These are phyloP conservation scores for Aspergillus melleus DNA, from an alignment of 2,329 filamentous ascomycete genomes.

Conservation along the genomic window DNA sequence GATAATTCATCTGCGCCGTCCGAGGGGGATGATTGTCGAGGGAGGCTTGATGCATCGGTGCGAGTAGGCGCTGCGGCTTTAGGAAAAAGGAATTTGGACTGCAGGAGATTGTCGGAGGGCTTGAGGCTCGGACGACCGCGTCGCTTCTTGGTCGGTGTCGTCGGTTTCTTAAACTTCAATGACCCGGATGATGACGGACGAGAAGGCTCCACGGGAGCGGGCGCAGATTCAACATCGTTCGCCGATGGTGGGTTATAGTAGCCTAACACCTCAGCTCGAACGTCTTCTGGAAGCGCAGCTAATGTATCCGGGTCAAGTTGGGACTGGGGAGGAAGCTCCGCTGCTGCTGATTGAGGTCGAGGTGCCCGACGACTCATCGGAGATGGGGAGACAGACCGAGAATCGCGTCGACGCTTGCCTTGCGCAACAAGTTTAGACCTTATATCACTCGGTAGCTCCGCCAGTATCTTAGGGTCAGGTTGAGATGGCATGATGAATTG, in stretches of 20 bases:
- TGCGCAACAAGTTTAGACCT: constrained; percentile 70
- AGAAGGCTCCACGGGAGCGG: constrained; percentile 53
- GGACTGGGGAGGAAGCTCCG: constrained; percentile 60
- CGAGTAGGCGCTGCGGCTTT: constrained; percentile 18
- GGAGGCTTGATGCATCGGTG: constrained; percentile 15
- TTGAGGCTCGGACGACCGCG: constrained; percentile 54
- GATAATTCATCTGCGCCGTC: constrained; percentile 51
- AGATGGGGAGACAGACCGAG: constrained; percentile 34
- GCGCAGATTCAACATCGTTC: constrained; percentile 30
- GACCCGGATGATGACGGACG: constrained; percentile 40
- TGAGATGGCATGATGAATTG: constrained; percentile 88
- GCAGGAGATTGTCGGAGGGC: constrained; percentile 60
- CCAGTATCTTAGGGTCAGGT: constrained; percentile 76
- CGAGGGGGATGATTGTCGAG: constrained; percentile 28
- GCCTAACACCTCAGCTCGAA: constrained; percentile 78
- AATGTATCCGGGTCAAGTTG: constrained; percentile 86
- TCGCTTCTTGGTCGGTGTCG: constrained; percentile 68
- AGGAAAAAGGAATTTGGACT: constrained; percentile 68
- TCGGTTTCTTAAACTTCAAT: constrained; percentile 44
- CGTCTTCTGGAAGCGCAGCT: constrained; percentile 76
- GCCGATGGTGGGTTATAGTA: constrained; percentile 57
- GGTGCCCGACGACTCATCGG: constrained; percentile 27
- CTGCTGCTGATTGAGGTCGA: constrained; percentile 20
- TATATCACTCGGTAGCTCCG: constrained; percentile 82
- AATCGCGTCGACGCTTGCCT: constrained; percentile 31